phyloP scores from a whole-genome alignment of 179 eudicot species.

The Sideroxylon spinosum region DNA sequence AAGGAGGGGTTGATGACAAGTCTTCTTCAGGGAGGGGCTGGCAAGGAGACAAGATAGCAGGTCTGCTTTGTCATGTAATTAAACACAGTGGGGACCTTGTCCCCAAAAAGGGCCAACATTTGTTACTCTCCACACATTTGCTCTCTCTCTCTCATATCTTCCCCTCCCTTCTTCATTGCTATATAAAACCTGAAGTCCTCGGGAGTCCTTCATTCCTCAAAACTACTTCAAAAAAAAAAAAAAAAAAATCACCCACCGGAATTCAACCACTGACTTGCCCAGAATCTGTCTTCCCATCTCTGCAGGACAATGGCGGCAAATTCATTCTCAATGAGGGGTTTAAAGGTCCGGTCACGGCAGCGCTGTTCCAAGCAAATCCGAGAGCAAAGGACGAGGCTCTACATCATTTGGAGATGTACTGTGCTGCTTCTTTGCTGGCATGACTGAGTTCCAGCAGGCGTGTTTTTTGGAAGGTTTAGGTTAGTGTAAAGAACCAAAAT shows the following conservation, averaged over 20 bases:
- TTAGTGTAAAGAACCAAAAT: not conserved
- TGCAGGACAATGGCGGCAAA: conserved; percentile 24
- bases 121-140: conserved; percentile 21
- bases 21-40: conserved; percentile 7
- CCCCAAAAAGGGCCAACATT: conserved; percentile 2
- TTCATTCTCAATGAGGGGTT: conserved; percentile 24
- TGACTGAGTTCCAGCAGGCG: conserved; percentile 24
- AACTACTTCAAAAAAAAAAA: not conserved
- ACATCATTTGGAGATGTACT: conserved; percentile 54
- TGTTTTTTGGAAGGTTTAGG: too few species aligned
- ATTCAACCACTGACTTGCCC: too few species aligned
- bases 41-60: conserved; percentile 7
- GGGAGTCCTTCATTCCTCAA: not conserved
- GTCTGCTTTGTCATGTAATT: conserved; percentile 20
- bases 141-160: not conserved
- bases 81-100: not conserved
- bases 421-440: conserved; percentile 45
- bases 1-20: conserved; percentile 7
- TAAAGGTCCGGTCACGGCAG: conserved; percentile 32
- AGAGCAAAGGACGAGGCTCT: conserved; percentile 42
- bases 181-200: not conserved
- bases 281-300: not conserved
- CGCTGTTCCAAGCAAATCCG: conserved; percentile 40
- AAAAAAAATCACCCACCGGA: not conserved
- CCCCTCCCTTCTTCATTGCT: not conserved